A percentile compares a stretch with the other conserved stretches of the same genome.
These are phyloP conservation scores for Euphorbia pulcherrima DNA, from an alignment of 345 rosid genomes.

Conservation along the genomic window DNA sequence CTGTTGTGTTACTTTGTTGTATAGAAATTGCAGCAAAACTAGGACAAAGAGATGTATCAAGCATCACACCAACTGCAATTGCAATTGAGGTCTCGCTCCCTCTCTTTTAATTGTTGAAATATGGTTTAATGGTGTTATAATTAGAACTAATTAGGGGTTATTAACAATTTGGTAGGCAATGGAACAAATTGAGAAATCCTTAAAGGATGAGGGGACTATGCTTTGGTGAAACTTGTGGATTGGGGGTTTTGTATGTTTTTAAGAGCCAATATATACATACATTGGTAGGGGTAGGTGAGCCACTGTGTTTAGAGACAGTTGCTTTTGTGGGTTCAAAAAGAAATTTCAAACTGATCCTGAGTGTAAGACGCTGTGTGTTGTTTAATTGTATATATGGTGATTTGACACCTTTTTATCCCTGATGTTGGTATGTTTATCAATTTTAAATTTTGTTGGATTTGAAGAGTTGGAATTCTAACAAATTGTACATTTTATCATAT, in stretches of 20 bases:
- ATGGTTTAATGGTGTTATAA: background rate
- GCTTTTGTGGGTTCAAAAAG: too few relatives aligned
- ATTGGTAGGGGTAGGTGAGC: too few relatives aligned
- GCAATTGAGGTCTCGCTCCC: conserved; percentile 63
- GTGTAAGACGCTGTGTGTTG: too few relatives aligned
- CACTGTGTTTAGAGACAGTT: too few relatives aligned
- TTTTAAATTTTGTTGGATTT: too few relatives aligned
- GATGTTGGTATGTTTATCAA: too few relatives aligned
- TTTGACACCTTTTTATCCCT: too few relatives aligned
- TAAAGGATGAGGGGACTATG: conserved; percentile 33
- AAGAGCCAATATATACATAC: background rate
- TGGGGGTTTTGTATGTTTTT: background rate
- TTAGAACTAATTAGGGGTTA: background rate
- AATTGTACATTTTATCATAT: too few relatives aligned
- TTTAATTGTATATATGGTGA: too few relatives aligned
- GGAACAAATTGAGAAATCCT: conserved; percentile 46
- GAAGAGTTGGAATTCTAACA: too few relatives aligned
- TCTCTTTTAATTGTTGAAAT: background rate
- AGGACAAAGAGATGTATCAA: conserved; percentile 56
- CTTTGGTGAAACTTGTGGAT: background rate
- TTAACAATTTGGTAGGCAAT: conserved; percentile 36
- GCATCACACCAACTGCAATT: conserved; percentile 60
- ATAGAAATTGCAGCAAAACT: conserved; percentile 78
- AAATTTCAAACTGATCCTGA: too few relatives aligned
- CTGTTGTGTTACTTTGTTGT: conserved; percentile 3